A percentile compares a stretch with the other conserved stretches of the same genome.
Conservation (phyloP, 108 stramenopile species). For the Hondaea fermentalgiana region DNA sequence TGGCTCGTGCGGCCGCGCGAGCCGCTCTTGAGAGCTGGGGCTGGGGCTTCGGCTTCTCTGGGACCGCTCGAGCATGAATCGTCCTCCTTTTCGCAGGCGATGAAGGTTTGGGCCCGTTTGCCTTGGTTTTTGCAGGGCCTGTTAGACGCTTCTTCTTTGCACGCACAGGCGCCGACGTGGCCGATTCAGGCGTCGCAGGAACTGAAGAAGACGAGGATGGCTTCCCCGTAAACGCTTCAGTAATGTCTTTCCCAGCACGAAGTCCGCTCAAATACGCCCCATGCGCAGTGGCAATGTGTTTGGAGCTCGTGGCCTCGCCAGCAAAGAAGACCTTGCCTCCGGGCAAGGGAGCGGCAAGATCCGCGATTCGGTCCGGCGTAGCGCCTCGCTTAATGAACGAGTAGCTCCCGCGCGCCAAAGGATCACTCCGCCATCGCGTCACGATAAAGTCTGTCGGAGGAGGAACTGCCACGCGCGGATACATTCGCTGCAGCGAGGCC, state of each 20-base stretch:
- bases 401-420: neutral
- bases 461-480: neutral
- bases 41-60: no score
- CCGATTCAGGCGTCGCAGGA: no score
- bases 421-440: neutral
- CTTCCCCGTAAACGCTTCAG: neutral
- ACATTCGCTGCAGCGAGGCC: neutral
- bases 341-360: neutral
- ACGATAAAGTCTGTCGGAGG: neutral
- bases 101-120: no score
- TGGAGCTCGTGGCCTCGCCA: neutral
- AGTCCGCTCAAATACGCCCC: neutral
- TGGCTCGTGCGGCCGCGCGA: no score
- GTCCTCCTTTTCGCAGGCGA: no score
- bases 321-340: slow-evolving; percentile 8
- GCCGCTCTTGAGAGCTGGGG: no score
- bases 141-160: no score
- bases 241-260: neutral
- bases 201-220: no score
- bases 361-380: neutral
- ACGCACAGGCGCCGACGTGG: no score
- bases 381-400: neutral
- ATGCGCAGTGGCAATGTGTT: neutral
- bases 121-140: no score
- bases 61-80: no score